These are phyloP conservation scores for Begonia peltatifolia DNA, from an alignment of 306 rosid species.

Conservation along the genomic window DNA sequence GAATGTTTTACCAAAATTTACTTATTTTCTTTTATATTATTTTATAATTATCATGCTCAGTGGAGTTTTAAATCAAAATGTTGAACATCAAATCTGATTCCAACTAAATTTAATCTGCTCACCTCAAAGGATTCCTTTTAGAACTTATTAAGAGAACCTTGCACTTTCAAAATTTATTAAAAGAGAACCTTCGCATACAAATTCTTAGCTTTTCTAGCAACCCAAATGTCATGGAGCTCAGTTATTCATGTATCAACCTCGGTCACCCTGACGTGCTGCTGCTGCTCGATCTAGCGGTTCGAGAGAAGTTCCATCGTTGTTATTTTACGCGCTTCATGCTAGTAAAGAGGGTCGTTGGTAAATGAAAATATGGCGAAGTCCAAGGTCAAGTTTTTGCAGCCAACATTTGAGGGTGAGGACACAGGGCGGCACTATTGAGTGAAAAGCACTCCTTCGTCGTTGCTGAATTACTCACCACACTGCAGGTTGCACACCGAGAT, in stretches of 20 bases:
- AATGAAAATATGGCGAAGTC: conserved; percentile 27
- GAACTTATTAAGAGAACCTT: too few species aligned
- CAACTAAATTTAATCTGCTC: too few species aligned
- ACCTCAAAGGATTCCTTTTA: too few species aligned
- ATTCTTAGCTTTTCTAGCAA: conserved; percentile 9
- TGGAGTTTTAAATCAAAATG: too few species aligned
- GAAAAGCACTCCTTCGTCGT: conserved; percentile 36
- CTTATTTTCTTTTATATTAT: too few species aligned
- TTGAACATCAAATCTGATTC: too few species aligned
- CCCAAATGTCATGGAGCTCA: conserved; percentile 17
- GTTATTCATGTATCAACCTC: too few species aligned
- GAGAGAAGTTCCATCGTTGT: conserved; percentile 25
- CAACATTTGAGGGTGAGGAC: conserved; percentile 14
- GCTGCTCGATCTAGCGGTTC: conserved; percentile 18
- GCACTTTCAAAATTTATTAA: too few species aligned
- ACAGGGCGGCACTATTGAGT: conserved; percentile 13
- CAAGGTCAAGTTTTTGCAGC: conserved; percentile 14
- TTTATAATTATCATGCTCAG: too few species aligned
- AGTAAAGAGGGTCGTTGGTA: conserved; percentile 16
- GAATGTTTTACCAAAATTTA: too few species aligned
- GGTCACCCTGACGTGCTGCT: conserved; percentile 12
- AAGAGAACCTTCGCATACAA: conserved; percentile 22
- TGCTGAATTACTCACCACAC: conserved; percentile 22
- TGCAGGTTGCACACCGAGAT: conserved; percentile 15
- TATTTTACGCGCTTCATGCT: conserved; percentile 29